Conservation (phyloP, 148 eudicot species). For the Rhododendron henanense region DNA sequence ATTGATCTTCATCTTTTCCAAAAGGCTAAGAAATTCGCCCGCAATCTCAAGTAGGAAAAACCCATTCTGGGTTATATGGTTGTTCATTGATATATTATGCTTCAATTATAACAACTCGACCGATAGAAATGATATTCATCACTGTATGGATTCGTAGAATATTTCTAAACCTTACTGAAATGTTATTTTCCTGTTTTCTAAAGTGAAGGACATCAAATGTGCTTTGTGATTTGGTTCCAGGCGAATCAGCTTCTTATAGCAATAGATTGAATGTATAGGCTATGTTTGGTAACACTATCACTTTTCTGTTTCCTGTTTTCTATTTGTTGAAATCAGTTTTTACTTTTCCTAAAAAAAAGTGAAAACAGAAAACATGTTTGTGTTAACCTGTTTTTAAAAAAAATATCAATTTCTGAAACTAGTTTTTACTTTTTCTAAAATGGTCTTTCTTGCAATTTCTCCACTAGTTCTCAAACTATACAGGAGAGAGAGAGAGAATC, state of each 20-base stretch:
- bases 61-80: background rate
- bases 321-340: no score
- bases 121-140: background rate
- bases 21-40: background rate
- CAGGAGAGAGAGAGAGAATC: no score
- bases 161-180: background rate
- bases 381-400: no score
- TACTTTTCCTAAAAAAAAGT: no score
- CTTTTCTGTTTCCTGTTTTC: no score
- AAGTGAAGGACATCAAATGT: background rate
- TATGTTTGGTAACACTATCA: no score
- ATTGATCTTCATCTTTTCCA: background rate
- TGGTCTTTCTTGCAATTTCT: no score
- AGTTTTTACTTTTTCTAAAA: no score
- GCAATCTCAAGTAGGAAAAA: background rate
- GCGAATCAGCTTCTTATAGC: background rate
- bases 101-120: background rate
- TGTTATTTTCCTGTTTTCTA: background rate
- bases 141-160: background rate
- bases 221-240: background rate
- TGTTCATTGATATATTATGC: background rate
- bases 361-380: no score
- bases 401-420: no score
- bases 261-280: no score
- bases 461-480: no score